phyloP scores from a whole-genome alignment of 768 basidiomycete genomes.

The Tricholoma bakamatsutake region DNA sequence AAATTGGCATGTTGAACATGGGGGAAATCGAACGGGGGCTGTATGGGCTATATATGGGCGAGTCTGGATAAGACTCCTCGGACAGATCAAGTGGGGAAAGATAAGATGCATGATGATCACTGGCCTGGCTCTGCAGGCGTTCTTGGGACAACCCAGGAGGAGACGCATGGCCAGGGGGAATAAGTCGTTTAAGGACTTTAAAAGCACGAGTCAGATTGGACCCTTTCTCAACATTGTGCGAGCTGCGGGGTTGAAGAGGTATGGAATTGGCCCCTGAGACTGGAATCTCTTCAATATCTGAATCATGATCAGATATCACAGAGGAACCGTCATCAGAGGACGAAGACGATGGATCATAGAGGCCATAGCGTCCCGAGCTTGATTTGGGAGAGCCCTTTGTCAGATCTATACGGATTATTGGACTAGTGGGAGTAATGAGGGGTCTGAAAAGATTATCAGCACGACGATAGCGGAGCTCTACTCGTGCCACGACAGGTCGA shows the following conservation, averaged over 20 bases:
- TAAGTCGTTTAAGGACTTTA: slow-evolving; percentile 25
- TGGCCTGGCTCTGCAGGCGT: not conserved
- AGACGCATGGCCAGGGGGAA: slow-evolving; percentile 20
- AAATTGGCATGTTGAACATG: slow-evolving; percentile 2
- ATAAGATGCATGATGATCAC: not conserved
- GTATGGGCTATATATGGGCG: slow-evolving; percentile 10
- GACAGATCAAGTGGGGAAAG: slow-evolving; percentile 1
- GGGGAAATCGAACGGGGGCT: slow-evolving; percentile 1
- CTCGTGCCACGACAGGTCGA: slow-evolving; percentile 53
- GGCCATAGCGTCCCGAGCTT: slow-evolving; percentile 58
- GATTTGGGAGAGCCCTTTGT: slow-evolving; percentile 17
- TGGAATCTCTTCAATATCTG: slow-evolving; percentile 53
- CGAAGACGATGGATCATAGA: slow-evolving; percentile 39
- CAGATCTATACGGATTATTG: slow-evolving; percentile 21
- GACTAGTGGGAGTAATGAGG: slow-evolving; percentile 11
- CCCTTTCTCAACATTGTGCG: slow-evolving; percentile 2
- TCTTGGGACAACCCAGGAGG: not conserved
- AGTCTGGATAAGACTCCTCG: not conserved
- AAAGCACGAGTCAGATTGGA: slow-evolving; percentile 22
- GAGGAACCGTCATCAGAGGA: slow-evolving; percentile 36
- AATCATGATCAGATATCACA: slow-evolving; percentile 32
- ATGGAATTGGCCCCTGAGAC: slow-evolving; percentile 19
- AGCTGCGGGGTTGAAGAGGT: slow-evolving; percentile 16
- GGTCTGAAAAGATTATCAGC: slow-evolving; percentile 16
- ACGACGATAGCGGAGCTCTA: slow-evolving; percentile 39